Conservation (phyloP, 805 yeast genomes). For the Ogataea zsoltii region DNA sequence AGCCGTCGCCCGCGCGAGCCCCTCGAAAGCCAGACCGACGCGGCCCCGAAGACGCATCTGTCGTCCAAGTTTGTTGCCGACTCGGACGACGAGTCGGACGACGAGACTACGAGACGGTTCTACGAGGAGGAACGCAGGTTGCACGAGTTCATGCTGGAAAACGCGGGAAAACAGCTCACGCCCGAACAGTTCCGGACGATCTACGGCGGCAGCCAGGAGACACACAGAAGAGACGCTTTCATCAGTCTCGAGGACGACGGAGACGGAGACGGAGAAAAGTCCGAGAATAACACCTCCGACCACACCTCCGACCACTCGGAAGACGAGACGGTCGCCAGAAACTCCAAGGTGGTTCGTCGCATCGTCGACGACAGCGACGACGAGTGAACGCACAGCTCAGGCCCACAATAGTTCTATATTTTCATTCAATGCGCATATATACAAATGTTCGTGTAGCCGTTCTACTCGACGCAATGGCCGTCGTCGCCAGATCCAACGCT, state of each 20-base stretch:
- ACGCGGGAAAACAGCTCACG: conserved; percentile 28
- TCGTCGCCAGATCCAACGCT: conserved; percentile 45
- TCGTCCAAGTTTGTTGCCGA: conserved; percentile 58
- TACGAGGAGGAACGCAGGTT: conserved; percentile 56
- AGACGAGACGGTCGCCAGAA: background rate
- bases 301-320: too few relatives aligned
- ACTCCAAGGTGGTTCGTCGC: background rate
- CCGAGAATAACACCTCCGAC: background rate
- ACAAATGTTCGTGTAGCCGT: background rate
- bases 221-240: conserved; percentile 5
- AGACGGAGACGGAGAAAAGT: conserved; percentile 3
- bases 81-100: conserved; percentile 66
- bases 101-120: conserved; percentile 51
- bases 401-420: too few relatives aligned
- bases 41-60: conserved; percentile 29
- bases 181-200: conserved; percentile 28
- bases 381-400: conserved; percentile 1
- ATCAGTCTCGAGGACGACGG: conserved; percentile 6
- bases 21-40: too few relatives aligned
- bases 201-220: conserved; percentile 5
- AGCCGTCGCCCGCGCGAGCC: too few relatives aligned
- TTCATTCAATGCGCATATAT: background rate
- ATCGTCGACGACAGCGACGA: conserved; percentile 6
- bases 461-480: conserved; percentile 46
- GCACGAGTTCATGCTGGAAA: conserved; percentile 35